Conservation (phyloP, 2,329 filamentous ascomycete genomes). For the Epichloe gansuensis region DNA sequence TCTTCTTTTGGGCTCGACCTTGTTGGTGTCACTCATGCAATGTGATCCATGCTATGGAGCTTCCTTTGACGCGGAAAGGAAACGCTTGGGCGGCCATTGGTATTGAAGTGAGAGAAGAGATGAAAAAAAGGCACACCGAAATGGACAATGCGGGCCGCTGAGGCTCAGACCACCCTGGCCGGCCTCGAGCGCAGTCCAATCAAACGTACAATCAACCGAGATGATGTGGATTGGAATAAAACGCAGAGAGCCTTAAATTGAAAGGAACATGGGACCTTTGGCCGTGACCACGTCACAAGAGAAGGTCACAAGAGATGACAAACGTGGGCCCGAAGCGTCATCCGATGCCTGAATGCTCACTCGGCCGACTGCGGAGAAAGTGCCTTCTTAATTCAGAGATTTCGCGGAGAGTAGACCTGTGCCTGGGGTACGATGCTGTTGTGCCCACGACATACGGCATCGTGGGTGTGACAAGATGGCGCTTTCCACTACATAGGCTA, state of each 20-base stretch:
- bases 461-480: slow-evolving; percentile 3
- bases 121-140: not conserved
- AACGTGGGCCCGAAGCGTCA: not conserved
- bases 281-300: not conserved
- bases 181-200: slow-evolving; percentile 1
- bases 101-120: not conserved
- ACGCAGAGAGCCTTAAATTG: not conserved
- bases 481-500: not conserved
- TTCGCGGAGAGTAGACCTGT: not conserved
- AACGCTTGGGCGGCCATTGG: slow-evolving; percentile 3
- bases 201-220: slow-evolving; percentile 1
- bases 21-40: not conserved
- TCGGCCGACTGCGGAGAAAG: slow-evolving; percentile 2
- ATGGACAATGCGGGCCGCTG: not conserved
- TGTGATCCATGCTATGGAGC: not conserved
- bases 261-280: not conserved
- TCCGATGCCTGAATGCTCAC: not conserved
- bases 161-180: not conserved
- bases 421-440: slow-evolving; percentile 1
- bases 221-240: not conserved
- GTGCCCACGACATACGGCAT: not conserved
- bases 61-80: not conserved
- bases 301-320: too few species aligned
- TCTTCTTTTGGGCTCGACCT: not conserved
- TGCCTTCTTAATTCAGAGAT: not conserved